phyloP scores from a whole-genome alignment of 768 basidiomycete genomes.

The Brasilioporus rufonigricans region DNA sequence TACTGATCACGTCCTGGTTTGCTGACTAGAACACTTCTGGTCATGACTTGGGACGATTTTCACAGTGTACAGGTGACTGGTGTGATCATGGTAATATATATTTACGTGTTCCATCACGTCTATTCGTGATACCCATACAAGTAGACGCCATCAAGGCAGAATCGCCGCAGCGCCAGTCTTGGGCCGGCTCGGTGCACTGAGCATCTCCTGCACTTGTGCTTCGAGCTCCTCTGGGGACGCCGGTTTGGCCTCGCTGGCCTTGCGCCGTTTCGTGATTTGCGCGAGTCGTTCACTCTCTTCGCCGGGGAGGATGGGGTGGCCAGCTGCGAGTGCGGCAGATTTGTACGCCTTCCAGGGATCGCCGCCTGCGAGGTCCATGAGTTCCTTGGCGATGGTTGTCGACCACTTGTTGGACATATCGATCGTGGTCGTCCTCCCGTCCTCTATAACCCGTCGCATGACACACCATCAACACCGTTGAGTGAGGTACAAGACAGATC shows the following conservation, averaged over 20 bases:
- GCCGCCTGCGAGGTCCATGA: slow-evolving; percentile 67
- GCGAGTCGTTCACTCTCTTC: slow-evolving; percentile 35
- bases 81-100: slow-evolving; percentile 3
- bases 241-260: slow-evolving; percentile 6
- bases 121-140: background rate
- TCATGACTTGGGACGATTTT: background rate
- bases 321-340: slow-evolving; percentile 42
- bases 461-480: no score
- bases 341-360: slow-evolving; percentile 59
- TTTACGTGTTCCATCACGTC: background rate
- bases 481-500: background rate
- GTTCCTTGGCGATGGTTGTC: slow-evolving; percentile 60
- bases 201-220: slow-evolving; percentile 32
- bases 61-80: background rate
- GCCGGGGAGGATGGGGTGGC: slow-evolving; percentile 47
- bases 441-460: slow-evolving; percentile 32
- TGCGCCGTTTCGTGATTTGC: slow-evolving; percentile 12
- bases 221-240: slow-evolving; percentile 19
- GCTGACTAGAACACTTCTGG: slow-evolving; percentile 11
- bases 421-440: slow-evolving; percentile 47
- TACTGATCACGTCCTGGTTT: slow-evolving; percentile 53
- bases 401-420: slow-evolving; percentile 70
- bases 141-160: slow-evolving; percentile 28
- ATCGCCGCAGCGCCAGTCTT: slow-evolving; percentile 42
- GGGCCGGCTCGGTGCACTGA: slow-evolving; percentile 23